phyloP scores from a whole-genome alignment of 208 protist genomes.

The Leptomonas seymouri region DNA sequence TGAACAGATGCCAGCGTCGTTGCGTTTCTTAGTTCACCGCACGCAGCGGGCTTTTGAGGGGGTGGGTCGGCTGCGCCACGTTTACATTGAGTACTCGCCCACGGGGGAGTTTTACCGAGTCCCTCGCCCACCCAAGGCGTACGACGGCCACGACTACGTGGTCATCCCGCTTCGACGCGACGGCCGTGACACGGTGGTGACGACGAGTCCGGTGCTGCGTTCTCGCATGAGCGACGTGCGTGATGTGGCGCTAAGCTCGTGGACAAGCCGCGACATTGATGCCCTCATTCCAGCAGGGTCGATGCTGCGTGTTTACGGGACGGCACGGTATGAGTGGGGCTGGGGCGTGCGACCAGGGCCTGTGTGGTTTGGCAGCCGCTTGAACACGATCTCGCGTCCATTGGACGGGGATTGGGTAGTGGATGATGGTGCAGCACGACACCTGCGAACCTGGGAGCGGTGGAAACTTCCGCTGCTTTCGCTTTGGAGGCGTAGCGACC shows the following conservation, averaged over 20 bases:
- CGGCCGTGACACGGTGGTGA: constrained; percentile 56
- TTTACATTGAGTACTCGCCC: constrained; percentile 89
- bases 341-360: constrained; percentile 76
- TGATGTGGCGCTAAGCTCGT: constrained; percentile 71
- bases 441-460: background rate
- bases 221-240: constrained; percentile 52
- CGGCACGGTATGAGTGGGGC: constrained; percentile 82
- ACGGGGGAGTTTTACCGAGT: constrained; percentile 66
- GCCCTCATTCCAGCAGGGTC: constrained; percentile 53
- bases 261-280: constrained; percentile 85
- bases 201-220: constrained; percentile 73
- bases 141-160: constrained; percentile 91
- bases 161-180: constrained; percentile 80
- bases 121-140: constrained; percentile 60
- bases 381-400: constrained; percentile 33
- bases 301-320: constrained; percentile 81
- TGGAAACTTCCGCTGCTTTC: background rate
- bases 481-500: background rate
- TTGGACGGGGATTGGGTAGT: background rate
- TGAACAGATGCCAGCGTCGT: constrained; percentile 62
- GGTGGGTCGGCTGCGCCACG: constrained; percentile 78
- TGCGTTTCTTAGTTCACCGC: constrained; percentile 66
- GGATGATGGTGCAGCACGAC: background rate
- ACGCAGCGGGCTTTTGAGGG: constrained; percentile 47
- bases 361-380: constrained; percentile 65